Evolutionary conservation across 2,329 filamentous ascomycete genomes (phyloP).

Genomic region (Leptographium galeiforme): DNA sequence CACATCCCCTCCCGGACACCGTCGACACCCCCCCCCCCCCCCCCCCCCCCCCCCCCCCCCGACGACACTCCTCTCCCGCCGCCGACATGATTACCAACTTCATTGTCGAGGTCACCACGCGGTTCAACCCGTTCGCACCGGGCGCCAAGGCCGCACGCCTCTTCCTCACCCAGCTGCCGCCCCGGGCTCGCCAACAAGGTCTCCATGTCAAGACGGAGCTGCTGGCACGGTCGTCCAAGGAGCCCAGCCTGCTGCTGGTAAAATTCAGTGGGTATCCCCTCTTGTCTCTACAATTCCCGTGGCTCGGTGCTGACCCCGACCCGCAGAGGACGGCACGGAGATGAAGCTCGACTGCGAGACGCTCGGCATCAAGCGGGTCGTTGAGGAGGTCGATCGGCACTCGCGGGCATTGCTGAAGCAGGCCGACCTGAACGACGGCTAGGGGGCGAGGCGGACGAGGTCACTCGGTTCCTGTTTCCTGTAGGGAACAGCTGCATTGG

Average conservation of each 20-base stretch:
- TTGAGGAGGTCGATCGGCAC: constrained; percentile 83
- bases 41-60: too few species aligned
- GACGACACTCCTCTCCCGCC: not conserved
- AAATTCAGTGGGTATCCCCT: constrained; percentile 62
- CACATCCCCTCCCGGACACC: too few species aligned
- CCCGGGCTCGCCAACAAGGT: constrained; percentile 56
- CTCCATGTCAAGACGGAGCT: constrained; percentile 71
- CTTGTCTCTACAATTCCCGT: not conserved
- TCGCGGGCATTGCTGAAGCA: constrained; percentile 70
- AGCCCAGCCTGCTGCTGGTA: constrained; percentile 56
- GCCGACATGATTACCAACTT: constrained; percentile 68
- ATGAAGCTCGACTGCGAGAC: constrained; percentile 70
- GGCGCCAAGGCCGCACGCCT: constrained; percentile 71
- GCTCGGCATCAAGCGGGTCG: constrained; percentile 71
- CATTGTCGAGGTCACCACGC: constrained; percentile 70
- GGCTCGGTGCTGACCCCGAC: not conserved
- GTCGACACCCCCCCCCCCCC: not conserved
- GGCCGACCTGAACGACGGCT: constrained; percentile 54
- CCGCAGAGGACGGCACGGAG: constrained; percentile 79
- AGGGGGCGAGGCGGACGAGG: constrained; percentile 10
- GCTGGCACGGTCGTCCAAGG: constrained; percentile 54
- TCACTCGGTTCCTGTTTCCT: too few species aligned
- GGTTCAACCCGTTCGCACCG: constrained; percentile 84
- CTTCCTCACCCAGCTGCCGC: constrained; percentile 74
- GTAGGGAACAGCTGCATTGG: too few species aligned